These are phyloP conservation scores for Exophiala alcalophila DNA, from an alignment of 2,329 filamentous ascomycete species.

Conservation along the genomic window DNA sequence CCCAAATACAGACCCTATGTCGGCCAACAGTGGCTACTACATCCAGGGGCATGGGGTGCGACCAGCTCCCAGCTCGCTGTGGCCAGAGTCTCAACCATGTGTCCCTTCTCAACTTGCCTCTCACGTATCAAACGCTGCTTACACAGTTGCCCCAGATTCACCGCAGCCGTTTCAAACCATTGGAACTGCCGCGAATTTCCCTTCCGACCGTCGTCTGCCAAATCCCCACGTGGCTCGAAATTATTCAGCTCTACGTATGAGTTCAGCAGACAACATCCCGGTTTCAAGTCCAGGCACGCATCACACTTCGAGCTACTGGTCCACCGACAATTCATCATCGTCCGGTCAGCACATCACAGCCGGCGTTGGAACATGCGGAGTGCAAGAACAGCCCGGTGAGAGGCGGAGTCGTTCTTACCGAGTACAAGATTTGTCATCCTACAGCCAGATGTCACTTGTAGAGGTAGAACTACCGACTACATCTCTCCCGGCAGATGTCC, in stretches of 20 bases:
- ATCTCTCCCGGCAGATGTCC: constrained; percentile 1
- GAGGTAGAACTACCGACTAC: constrained; percentile 22
- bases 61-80: constrained; percentile 17
- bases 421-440: constrained; percentile 33
- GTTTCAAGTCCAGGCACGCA: constrained; percentile 9
- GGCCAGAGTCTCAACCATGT: constrained; percentile 21
- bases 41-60: constrained; percentile 16
- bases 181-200: constrained; percentile 5
- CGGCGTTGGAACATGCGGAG: constrained; percentile 14
- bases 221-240: constrained; percentile 15
- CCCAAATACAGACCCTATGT: constrained; percentile 34
- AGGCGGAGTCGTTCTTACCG: constrained; percentile 27
- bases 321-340: constrained; percentile 7
- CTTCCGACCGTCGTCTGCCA: constrained; percentile 22
- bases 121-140: constrained; percentile 7
- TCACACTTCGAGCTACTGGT: constrained; percentile 16
- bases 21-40: constrained; percentile 20
- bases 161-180: constrained; percentile 15
- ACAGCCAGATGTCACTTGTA: constrained; percentile 33
- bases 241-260: constrained; percentile 6
- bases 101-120: constrained; percentile 14
- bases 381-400: constrained; percentile 24
- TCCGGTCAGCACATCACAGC: constrained; percentile 6
- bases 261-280: constrained; percentile 10
- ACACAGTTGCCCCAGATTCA: constrained; percentile 10